Base-by-base conservation (phyloP, 2,329 filamentous ascomycete genomes). In the Westerdykella ornata region DNA sequence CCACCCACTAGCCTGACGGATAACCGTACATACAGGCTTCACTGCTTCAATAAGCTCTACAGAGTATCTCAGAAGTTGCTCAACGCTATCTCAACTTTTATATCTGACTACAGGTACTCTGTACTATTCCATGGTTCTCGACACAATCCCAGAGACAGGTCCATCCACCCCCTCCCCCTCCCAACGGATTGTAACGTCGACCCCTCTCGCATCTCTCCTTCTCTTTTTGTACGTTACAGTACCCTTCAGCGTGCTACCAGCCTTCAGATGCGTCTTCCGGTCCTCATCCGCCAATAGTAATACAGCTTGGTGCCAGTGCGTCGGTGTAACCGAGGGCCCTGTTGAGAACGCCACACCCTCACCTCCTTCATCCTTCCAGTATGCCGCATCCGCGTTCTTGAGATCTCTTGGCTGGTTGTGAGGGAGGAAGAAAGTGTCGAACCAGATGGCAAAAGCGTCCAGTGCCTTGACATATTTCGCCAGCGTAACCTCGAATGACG, bases 371-470 rank as follows among this genome's bases (percentile, higher is more conserved):
- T 77, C 75, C 17, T 64, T 67, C 78, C 84, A 88, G 3, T 76
- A 72, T 41, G 80, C 72, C 0, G 81, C 78, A 38, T 79, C 77
- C n/a, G 71, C 71, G 45, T 47, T 43, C 30, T 52, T 51, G 26
- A 57, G 47, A 15, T 60, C 54, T 34, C 57, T 52, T 2, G 45
- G 38, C 39, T 54, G 54, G 19, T 49, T 48, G 0, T 77, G 76
- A 8, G 81, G 79, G 50, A 84, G 78, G 68, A 96, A 96, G 72
- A 92, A 92, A 17, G 84, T 90, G 63, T 97, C 90, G 62, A 96
- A 96, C 87, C 89, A 96, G 52, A 95, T 77, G 12, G 88, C 74
- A 65, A 88, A 94, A 4, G 87, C 90, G 59, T 96, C 88, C n/a
- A 96, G 70, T 1, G 73, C 70, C 45, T 85, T 80, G 41, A 83